Evolutionary conservation across 2,329 filamentous ascomycete species (phyloP).

Genomic region (Colletotrichum aenigma): DNA sequence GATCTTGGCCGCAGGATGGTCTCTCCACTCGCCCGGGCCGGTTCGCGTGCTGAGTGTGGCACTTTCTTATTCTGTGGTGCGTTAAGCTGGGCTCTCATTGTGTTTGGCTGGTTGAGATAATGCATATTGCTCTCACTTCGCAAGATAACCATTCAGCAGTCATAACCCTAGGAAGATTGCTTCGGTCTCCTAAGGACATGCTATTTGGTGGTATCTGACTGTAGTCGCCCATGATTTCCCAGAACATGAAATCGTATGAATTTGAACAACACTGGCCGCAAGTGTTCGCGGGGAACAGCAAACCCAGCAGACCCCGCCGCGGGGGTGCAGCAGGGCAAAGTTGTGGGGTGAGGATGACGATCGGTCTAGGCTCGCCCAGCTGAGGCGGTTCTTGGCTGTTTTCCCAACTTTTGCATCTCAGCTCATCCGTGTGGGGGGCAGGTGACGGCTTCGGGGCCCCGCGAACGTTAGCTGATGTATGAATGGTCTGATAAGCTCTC

Average conservation of each 20-base stretch:
- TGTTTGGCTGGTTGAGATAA: background rate
- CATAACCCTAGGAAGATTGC: background rate
- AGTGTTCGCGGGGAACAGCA: background rate
- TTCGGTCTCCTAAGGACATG: accelerated
- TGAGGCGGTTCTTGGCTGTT: background rate
- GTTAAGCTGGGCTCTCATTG: background rate
- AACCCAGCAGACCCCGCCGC: background rate
- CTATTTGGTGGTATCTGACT: background rate
- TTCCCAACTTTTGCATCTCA: background rate
- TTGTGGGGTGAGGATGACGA: constrained; percentile 8
- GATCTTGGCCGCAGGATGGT: background rate
- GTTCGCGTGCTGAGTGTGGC: background rate
- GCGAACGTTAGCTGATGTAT: background rate
- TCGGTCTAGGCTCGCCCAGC: background rate
- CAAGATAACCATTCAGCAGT: background rate
- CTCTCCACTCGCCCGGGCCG: background rate
- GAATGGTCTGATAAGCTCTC: background rate
- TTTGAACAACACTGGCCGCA: accelerated
- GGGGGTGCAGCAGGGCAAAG: background rate
- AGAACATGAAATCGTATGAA: background rate
- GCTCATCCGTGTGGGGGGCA: background rate
- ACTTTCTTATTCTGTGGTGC: background rate
- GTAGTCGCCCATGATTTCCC: accelerated
- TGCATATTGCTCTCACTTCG: background rate
- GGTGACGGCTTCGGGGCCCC: background rate